These are phyloP conservation scores for Ensete glaucum DNA, from an alignment of 176 grass and related monocot genomes.

Conservation along the genomic window DNA sequence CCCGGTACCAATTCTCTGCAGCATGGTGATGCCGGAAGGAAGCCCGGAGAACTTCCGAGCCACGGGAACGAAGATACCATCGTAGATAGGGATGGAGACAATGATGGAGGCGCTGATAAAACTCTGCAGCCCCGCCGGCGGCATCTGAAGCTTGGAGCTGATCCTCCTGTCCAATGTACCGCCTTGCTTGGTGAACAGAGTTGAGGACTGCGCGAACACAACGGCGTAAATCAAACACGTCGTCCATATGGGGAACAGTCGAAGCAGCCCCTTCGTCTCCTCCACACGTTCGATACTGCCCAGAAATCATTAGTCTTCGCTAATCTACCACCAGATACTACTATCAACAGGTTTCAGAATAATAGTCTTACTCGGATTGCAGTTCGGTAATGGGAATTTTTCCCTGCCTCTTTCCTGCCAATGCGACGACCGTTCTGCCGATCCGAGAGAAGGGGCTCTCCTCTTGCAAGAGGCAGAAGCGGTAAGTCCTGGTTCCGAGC, in stretches of 20 bases:
- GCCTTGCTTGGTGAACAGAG: background rate
- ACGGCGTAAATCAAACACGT: background rate
- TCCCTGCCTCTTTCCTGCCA: background rate
- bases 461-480: constrained; percentile 13
- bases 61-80: constrained; percentile 35
- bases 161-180: constrained; percentile 12
- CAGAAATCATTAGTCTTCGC: background rate
- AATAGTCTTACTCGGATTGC: background rate
- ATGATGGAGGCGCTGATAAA: constrained; percentile 25
- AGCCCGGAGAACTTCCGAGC: constrained; percentile 10
- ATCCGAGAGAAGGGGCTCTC: background rate
- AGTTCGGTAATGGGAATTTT: background rate
- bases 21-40: constrained; percentile 36
- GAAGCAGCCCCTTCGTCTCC: background rate
- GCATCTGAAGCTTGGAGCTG: constrained; percentile 19
- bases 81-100: constrained; percentile 30
- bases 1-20: constrained; percentile 47
- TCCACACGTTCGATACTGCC: background rate
- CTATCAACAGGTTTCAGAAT: too few species aligned
- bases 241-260: background rate
- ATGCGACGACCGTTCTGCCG: background rate
- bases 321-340: constrained; percentile 19
- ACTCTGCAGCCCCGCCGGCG: constrained; percentile 35
- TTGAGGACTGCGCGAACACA: background rate
- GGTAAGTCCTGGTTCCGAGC: constrained; percentile 39